Conservation (phyloP, 2,329 filamentous ascomycete species). For the Alternaria dauci region DNA sequence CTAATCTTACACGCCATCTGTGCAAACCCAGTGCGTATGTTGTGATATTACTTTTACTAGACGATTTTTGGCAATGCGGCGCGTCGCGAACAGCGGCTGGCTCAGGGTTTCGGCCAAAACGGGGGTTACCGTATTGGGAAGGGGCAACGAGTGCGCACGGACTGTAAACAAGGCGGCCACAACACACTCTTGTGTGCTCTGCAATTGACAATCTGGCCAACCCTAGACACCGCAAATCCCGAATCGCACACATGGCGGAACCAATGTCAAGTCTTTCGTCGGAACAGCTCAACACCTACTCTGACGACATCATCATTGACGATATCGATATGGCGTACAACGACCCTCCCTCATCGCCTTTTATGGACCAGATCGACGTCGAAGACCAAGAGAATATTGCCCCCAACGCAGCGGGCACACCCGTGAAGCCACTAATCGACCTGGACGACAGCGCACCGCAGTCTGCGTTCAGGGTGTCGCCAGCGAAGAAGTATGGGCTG, state of each 20-base stretch:
- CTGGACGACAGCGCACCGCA: conserved; percentile 41
- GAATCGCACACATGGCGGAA: conserved; percentile 37
- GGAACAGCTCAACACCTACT: conserved; percentile 39
- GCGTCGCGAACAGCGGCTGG: neutral
- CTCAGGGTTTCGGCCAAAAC: conserved; percentile 14
- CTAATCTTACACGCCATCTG: neutral
- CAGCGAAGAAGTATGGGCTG: conserved; percentile 38
- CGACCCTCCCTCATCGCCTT: conserved; percentile 58
- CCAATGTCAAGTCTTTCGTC: conserved; percentile 44
- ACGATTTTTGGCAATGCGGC: neutral
- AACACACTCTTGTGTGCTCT: conserved; percentile 18
- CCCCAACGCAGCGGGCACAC: conserved; percentile 31
- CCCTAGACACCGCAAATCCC: conserved; percentile 22
- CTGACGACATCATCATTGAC: conserved; percentile 30
- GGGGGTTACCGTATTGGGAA: conserved; percentile 18
- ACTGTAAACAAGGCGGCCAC: conserved; percentile 26
- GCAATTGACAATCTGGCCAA: conserved; percentile 23
- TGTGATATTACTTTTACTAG: neutral
- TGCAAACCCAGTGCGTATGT: neutral
- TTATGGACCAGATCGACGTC: conserved; percentile 55
- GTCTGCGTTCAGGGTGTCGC: conserved; percentile 45
- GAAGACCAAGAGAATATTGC: conserved; percentile 52
- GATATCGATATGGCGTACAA: conserved; percentile 51
- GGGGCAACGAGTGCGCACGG: conserved; percentile 18
- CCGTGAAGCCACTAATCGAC: conserved; percentile 33